Evolutionary conservation across 139 green algal species (phyloP), one percentile per base, ranked within the genome.

Genomic region (Chlorella vulgaris): DNA sequence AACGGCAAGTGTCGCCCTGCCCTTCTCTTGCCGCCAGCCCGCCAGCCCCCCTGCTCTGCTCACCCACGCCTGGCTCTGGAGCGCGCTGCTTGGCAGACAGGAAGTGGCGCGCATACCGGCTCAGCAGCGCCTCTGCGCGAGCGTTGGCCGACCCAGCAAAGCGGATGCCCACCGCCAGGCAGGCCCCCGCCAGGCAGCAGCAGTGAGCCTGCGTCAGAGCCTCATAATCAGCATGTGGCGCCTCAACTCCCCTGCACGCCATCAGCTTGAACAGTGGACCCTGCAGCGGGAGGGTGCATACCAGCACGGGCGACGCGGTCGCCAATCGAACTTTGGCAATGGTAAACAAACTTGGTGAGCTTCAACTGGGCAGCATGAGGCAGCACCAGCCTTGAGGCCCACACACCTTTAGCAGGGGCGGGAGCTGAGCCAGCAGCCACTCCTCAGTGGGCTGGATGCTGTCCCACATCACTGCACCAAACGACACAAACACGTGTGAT

Each of bases 401-500:
- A 40, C 68, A 39, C 63, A 83, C 86, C 86, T 82, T 82, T 39
- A 94, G 75, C 19, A 97, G 73, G 0, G 63, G 70, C 18, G 94
- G 92, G 82, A 98, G 82, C 87, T 94, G 89, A 13, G 38, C 71
- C 39, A 82, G 39, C 67, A 98, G 66, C 95, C 95, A 96, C 26
- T 86, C 85, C 62, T 86, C 50, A 2, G 60, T 91, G 15, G 93
- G 87, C 28, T 73, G 39, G n/a, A 96, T 89, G 31, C 36, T 63
- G 63, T 96, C 91, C 94, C 95, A 98, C 91, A 98, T 88, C 35
- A 99, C 91, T 79, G 73, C 73, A 38, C 10, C n/a, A n/a, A n/a
- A n/a, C n/a, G n/a, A n/a, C n/a, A n/a, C n/a, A n/a, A n/a, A n/a
- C n/a, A n/a, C n/a, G n/a, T n/a, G n/a, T n/a, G n/a, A n/a, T n/a